Conservation (phyloP, 768 basidiomycete genomes). For the Trametes sanguinea region DNA sequence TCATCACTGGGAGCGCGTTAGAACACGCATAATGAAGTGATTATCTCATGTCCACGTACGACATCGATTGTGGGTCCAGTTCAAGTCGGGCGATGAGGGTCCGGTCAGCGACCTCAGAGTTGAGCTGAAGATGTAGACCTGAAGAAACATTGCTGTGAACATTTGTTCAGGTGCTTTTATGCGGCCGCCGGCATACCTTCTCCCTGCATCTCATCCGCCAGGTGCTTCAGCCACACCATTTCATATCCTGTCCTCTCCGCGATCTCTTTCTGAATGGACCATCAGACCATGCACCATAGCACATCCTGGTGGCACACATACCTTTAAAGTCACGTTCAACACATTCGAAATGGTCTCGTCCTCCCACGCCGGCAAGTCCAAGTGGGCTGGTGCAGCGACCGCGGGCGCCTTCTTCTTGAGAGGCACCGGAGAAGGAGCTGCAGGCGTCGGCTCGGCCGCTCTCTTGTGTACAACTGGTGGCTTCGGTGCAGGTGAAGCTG, state of each 20-base stretch:
- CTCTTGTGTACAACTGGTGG: constrained; percentile 31
- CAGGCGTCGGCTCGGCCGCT: constrained; percentile 32
- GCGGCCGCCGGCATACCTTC: constrained; percentile 40
- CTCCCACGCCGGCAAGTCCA: constrained; percentile 72
- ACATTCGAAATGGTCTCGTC: constrained; percentile 65
- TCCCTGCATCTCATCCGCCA: constrained; percentile 65
- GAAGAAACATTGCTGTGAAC: background rate
- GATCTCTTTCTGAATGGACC: constrained; percentile 48
- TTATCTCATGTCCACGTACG: constrained; percentile 46
- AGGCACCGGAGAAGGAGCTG: constrained; percentile 34
- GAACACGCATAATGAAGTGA: background rate
- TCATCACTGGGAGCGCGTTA: constrained; percentile 55
- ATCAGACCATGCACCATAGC: background rate
- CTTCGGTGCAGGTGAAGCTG: constrained; percentile 28
- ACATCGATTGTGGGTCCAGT: constrained; percentile 69
- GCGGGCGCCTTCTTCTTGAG: constrained; percentile 51
- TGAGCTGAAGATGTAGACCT: constrained; percentile 44
- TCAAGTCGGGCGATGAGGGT: constrained; percentile 85
- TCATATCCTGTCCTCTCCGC: constrained; percentile 66
- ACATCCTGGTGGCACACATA: constrained; percentile 40
- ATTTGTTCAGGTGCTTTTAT: background rate
- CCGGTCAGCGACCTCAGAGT: constrained; percentile 67
- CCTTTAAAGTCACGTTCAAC: constrained; percentile 79
- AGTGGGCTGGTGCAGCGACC: constrained; percentile 36
- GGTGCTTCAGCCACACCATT: constrained; percentile 79